Evolutionary conservation across 345 rosid genomes (phyloP).

Genomic region (Syzygium grande): DNA sequence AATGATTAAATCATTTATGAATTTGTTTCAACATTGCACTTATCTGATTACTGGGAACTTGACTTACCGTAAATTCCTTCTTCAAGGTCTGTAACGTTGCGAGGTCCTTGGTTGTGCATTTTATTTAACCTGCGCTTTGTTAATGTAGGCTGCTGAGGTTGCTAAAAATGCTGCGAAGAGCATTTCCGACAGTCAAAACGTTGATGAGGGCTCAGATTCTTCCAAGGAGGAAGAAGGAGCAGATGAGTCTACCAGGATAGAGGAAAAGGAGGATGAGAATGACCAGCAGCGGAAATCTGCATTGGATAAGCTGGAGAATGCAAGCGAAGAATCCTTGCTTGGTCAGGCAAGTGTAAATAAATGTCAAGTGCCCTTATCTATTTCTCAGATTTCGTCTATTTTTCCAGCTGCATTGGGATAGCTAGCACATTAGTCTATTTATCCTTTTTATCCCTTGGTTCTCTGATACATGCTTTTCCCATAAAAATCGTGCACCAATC

Average conservation of each 20-base stretch:
- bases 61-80: background rate
- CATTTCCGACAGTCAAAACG: slow-evolving; percentile 48
- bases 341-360: slow-evolving; percentile 64
- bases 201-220: slow-evolving; percentile 49
- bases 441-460: background rate
- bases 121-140: background rate
- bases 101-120: background rate
- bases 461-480: background rate
- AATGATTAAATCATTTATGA: background rate
- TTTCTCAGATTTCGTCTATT: background rate
- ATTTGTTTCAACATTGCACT: background rate
- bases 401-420: background rate
- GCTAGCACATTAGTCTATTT: background rate
- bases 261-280: slow-evolving; percentile 56
- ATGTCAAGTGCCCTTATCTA: background rate
- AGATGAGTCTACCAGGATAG: slow-evolving; percentile 34
- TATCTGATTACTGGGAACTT: background rate
- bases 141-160: slow-evolving; percentile 68
- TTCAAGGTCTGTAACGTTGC: background rate
- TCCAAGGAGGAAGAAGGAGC: slow-evolving; percentile 46
- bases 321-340: slow-evolving; percentile 74
- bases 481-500: background rate
- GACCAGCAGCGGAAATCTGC: slow-evolving; percentile 56
- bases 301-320: slow-evolving; percentile 67
- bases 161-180: slow-evolving; percentile 87